A percentile compares a stretch with the other conserved stretches of the same genome.
Conservation (phyloP, 1,139 yeast genomes). For the Nakaseomyces glabratus region DNA sequence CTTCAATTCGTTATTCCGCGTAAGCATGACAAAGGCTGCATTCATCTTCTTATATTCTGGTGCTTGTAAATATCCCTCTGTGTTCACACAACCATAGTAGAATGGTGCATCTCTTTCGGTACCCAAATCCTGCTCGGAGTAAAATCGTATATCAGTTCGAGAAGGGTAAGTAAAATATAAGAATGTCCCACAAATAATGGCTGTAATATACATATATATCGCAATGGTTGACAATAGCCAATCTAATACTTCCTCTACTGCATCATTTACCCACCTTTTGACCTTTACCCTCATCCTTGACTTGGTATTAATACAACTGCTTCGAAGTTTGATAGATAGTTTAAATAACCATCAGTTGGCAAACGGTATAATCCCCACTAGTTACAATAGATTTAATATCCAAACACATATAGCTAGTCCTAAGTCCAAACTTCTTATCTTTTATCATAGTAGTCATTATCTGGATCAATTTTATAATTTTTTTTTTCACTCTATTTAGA, state of each 20-base stretch:
- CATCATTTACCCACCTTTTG: neutral
- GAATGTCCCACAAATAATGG: slow-evolving; percentile 2
- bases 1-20: slow-evolving; percentile 63
- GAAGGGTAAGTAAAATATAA: slow-evolving; percentile 1
- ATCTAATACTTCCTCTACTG: neutral
- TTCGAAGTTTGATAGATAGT: too few relatives aligned
- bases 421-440: too few relatives aligned
- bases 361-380: too few relatives aligned
- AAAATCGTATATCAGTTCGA: slow-evolving; percentile 10
- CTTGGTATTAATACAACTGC: too few relatives aligned
- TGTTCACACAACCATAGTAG: slow-evolving; percentile 43
- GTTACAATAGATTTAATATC: too few relatives aligned
- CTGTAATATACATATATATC: slow-evolving; percentile 1
- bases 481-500: too few relatives aligned
- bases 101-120: slow-evolving; percentile 33
- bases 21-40: slow-evolving; percentile 77
- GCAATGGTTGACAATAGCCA: neutral
- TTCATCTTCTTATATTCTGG: slow-evolving; percentile 40
- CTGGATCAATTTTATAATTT: too few relatives aligned
- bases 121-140: slow-evolving; percentile 17
- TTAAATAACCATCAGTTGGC: too few relatives aligned
- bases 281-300: slow-evolving; percentile 3
- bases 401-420: too few relatives aligned
- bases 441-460: too few relatives aligned
- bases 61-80: slow-evolving; percentile 26